phyloP scores from a whole-genome alignment of 345 rosid species.

The Mallotus nudiflorus region DNA sequence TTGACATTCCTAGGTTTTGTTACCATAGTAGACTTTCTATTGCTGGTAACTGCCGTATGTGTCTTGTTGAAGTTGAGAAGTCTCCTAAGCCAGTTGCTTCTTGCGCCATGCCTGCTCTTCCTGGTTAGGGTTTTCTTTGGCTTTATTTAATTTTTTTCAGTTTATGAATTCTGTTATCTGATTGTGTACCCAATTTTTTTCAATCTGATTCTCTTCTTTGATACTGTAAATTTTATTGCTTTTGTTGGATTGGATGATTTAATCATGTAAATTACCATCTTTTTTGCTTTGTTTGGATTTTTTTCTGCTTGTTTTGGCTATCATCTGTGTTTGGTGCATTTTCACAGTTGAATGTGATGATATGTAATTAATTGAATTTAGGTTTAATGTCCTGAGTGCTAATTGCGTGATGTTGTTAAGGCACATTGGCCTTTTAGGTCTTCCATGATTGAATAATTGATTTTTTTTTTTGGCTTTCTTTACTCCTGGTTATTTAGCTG shows the following conservation, averaged over 20 bases:
- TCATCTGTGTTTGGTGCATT: no score
- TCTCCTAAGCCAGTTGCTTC: constrained; percentile 99
- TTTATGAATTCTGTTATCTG: no score
- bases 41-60: constrained; percentile 99
- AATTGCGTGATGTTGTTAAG: no score
- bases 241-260: no score
- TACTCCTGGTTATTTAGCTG: not conserved
- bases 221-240: no score
- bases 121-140: constrained; percentile 45
- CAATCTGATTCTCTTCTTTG: no score
- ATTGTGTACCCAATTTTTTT: no score
- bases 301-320: no score
- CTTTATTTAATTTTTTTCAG: not conserved
- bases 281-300: not conserved
- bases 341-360: no score
- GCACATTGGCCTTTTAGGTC: no score
- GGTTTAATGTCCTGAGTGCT: not conserved
- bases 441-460: not conserved
- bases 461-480: not conserved
- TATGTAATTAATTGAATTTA: no score
- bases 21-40: constrained; percentile 91
- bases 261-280: not conserved
- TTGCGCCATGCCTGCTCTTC: constrained; percentile 99
- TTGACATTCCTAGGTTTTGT: constrained; percentile 96
- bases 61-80: constrained; percentile 98